Base-by-base conservation (phyloP, 257 asterid species). In the Penstemon newberryi region DNA sequence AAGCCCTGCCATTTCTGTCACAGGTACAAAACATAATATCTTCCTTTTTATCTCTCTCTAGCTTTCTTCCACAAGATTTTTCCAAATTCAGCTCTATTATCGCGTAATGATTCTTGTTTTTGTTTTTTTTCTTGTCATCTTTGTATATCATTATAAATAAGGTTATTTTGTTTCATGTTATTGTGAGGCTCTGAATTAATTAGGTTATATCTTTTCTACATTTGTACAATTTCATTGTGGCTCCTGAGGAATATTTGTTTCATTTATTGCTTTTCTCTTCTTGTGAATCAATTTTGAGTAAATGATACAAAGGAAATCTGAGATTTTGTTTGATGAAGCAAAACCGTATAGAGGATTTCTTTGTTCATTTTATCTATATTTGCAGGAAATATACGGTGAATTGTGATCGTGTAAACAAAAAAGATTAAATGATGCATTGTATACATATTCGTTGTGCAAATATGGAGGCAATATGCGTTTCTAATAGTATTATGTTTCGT, bases 1-100 rank as follows among this genome's bases (percentile, higher is more conserved):
- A 63, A 43, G 54, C 52, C 65, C 69, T 72, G 71, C 71, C 63
- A 43, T 71, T 71, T 72, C 56, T 47, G 40, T 46, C 70, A 65
- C 76, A 56, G 76, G 76, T 64, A 62, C 18, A 15, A 15, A 15
- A 15, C 0, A 61, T 25, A 45, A 5, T 11, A 4, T 40, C 11
- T 7, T 57, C n/a, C 5, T 12, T 19, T 41, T 45, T 38, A 50
- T 36, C 47, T 15, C 9, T 8, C 51, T 18, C 45, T 50, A 42
- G 11, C 18, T 63, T 19, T 13, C 53, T 62, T 42, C 3, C 3
- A 8, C 37, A 43, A 43, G 13, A 51, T 11, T 52, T 5, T 12
- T 70, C 44, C 6, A 8, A 10, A 37, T 43, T 57, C 66, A 57
- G 43, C 58, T 47, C 3, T 54, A 45, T 18, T 60, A 9, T 15